Evolutionary conservation across 148 eudicot species (phyloP).

Genomic region (Simmondsia chinensis): DNA sequence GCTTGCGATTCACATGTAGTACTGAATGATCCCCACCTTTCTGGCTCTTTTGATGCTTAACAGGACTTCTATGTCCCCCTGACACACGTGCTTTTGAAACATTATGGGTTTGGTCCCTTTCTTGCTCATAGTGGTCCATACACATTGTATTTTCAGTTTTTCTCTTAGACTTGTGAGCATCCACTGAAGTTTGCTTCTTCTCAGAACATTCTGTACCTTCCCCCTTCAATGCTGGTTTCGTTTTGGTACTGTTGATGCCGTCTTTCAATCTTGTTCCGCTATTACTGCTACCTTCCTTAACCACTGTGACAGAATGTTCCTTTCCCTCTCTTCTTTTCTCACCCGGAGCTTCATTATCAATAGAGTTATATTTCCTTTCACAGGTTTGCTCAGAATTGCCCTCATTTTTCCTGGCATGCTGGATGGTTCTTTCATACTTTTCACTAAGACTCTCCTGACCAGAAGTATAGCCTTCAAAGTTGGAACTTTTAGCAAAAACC

Average conservation of each 20-base stretch:
- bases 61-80: conserved; percentile 9
- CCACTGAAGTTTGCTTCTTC: conserved; percentile 17
- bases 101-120: conserved; percentile 6
- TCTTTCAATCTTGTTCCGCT: conserved; percentile 10
- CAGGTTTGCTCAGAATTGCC: conserved; percentile 16
- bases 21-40: conserved; percentile 15
- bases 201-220: conserved; percentile 10
- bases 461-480: conserved; percentile 16
- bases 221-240: conserved; percentile 11
- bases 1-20: conserved; percentile 14
- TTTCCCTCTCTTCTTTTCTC: conserved; percentile 18
- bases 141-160: conserved; percentile 10
- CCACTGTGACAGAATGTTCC: conserved; percentile 4
- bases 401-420: conserved; percentile 14
- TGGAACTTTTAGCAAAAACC: conserved; percentile 16
- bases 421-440: conserved; percentile 23
- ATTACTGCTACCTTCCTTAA: conserved; percentile 6
- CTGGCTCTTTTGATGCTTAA: conserved; percentile 15
- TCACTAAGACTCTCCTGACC: conserved; percentile 15
- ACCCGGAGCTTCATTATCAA: conserved; percentile 4
- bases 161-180: conserved; percentile 9
- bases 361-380: conserved; percentile 24
- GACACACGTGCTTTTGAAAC: conserved; percentile 10
- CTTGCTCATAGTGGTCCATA: conserved; percentile 12
- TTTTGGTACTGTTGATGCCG: conserved; percentile 11